Evolutionary conservation across 2,329 filamentous ascomycete genomes (phyloP).

Genomic region (Aspergillus jensenii): DNA sequence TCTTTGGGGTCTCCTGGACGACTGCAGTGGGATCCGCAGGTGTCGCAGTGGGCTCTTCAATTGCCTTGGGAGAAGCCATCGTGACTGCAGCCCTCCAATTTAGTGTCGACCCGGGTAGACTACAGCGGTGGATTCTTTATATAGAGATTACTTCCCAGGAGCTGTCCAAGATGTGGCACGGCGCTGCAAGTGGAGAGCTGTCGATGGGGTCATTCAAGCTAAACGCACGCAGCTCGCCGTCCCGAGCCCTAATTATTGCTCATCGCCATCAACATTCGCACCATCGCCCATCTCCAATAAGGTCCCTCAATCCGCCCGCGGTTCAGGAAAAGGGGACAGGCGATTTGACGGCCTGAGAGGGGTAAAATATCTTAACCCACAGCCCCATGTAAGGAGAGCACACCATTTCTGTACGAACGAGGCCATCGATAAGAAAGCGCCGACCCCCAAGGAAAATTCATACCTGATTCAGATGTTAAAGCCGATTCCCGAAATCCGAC

Average conservation of each 20-base stretch:
- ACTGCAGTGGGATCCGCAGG: slow-evolving; percentile 5
- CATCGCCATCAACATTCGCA: slow-evolving; percentile 1
- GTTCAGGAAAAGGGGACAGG: background rate
- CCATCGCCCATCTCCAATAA: background rate
- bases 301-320: too few species aligned
- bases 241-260: slow-evolving; percentile 9
- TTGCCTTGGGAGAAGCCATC: slow-evolving; percentile 19
- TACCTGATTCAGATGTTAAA: background rate
- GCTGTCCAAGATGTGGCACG: too few species aligned
- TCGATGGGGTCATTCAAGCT: slow-evolving; percentile 1
- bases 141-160: background rate
- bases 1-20: slow-evolving; percentile 28
- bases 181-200: background rate
- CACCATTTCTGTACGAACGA: slow-evolving; percentile 4
- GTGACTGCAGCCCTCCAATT: background rate
- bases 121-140: background rate
- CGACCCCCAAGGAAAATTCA: background rate
- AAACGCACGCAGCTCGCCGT: background rate
- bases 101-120: background rate
- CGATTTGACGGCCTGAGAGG: background rate
- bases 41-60: slow-evolving; percentile 11
- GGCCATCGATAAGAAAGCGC: background rate
- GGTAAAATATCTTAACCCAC: background rate
- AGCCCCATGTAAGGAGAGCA: slow-evolving; percentile 1
- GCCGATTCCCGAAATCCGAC: background rate